Conservation (phyloP, 805 yeast genomes). For the Torulaspora quercuum region DNA sequence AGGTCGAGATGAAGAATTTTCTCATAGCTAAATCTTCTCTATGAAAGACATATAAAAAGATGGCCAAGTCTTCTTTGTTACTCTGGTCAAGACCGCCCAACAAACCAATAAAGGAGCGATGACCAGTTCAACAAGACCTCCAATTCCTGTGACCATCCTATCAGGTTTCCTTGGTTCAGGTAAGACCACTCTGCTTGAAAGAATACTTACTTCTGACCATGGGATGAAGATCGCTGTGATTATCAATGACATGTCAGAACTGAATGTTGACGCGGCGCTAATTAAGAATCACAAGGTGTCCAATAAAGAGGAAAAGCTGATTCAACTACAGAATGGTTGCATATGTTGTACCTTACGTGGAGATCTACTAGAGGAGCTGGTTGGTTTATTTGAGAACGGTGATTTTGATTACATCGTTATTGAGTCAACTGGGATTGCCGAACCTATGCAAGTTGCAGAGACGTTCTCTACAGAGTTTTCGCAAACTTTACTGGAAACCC, state of each 20-base stretch:
- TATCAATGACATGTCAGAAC: slow-evolving; percentile 44
- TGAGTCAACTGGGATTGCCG: slow-evolving; percentile 48
- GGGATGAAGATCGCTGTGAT: slow-evolving; percentile 45
- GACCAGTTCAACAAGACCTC: slow-evolving; percentile 17
- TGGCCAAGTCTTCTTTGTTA: too few species aligned
- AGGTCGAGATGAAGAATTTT: too few species aligned
- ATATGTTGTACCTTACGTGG: slow-evolving; percentile 49
- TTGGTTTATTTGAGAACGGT: slow-evolving; percentile 36
- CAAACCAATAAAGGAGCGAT: slow-evolving; percentile 1
- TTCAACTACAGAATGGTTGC: slow-evolving; percentile 48
- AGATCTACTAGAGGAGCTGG: slow-evolving; percentile 44
- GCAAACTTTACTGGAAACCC: slow-evolving; percentile 34
- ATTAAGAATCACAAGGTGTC: slow-evolving; percentile 41
- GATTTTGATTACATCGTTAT: slow-evolving; percentile 44
- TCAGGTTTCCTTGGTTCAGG: slow-evolving; percentile 49
- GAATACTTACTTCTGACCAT: slow-evolving; percentile 41
- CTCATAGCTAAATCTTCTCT: too few species aligned
- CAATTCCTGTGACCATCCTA: slow-evolving; percentile 45
- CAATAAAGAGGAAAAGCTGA: slow-evolving; percentile 42
- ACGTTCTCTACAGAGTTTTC: slow-evolving; percentile 46
- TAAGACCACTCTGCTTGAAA: slow-evolving; percentile 46
- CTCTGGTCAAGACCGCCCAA: background rate
- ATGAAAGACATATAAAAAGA: too few species aligned
- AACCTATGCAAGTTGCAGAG: slow-evolving; percentile 51
- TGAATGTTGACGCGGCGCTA: slow-evolving; percentile 45